Evolutionary conservation across 164 flowering plant genomes (phyloP).

Genomic region (Vitis riparia): DNA sequence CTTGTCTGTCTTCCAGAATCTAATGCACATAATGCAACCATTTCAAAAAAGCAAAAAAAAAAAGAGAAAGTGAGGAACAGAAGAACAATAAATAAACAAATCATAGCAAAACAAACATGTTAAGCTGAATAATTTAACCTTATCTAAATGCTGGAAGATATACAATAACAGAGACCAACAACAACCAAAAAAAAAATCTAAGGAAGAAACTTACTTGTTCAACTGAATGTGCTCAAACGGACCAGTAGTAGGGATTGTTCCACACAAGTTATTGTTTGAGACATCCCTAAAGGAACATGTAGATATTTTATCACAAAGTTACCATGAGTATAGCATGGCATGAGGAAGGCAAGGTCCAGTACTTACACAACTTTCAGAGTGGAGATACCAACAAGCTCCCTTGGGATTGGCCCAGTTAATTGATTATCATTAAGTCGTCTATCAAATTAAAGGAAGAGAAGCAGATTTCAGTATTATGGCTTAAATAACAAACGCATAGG

Average conservation of each 20-base stretch:
- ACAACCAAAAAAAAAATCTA: neutral
- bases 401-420: conserved; percentile 75
- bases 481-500: too few relatives aligned
- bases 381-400: conserved; percentile 49
- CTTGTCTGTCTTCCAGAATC: too few relatives aligned
- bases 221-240: conserved; percentile 85
- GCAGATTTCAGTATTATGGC: too few relatives aligned
- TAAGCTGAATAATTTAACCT: neutral
- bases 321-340: too few relatives aligned
- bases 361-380: conserved; percentile 96
- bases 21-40: too few relatives aligned
- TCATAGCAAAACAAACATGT: too few relatives aligned
- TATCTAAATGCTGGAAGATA: neutral
- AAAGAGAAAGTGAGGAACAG: too few relatives aligned
- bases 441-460: conserved; percentile 10
- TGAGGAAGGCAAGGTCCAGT: neutral
- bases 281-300: conserved; percentile 63
- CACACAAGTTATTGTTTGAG: conserved; percentile 80
- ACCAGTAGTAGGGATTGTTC: conserved; percentile 82
- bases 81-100: too few relatives aligned
- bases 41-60: too few relatives aligned
- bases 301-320: neutral
- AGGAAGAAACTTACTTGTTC: conserved; percentile 59
- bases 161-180: neutral
- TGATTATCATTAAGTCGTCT: conserved; percentile 81